Percentiles rank a stretch among this genome's conserved stretches.
Evolutionary conservation across 306 rosid species (phyloP).

Genomic region (Begonia peltatifolia): DNA sequence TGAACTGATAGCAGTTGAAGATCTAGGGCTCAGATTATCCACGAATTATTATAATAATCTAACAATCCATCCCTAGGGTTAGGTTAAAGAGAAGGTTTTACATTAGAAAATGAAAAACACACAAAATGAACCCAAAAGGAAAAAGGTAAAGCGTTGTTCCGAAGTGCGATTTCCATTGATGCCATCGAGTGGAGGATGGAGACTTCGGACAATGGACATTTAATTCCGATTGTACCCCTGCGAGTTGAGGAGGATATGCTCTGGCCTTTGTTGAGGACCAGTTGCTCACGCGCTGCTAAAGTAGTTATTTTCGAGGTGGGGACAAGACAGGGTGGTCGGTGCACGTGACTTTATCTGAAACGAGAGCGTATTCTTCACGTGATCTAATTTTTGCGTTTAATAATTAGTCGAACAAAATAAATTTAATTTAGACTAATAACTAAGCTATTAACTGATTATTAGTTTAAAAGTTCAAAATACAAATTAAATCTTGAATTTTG

Average conservation of each 20-base stretch:
- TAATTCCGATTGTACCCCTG: not conserved
- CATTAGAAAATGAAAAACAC: too few relatives aligned
- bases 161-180: not conserved
- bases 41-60: too few relatives aligned
- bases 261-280: not conserved
- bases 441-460: too few relatives aligned
- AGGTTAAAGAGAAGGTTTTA: not conserved
- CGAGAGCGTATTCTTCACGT: not conserved
- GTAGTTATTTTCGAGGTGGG: not conserved
- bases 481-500: too few relatives aligned
- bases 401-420: too few relatives aligned
- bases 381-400: not conserved
- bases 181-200: not conserved
- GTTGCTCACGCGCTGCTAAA: not conserved
- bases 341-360: slow-evolving; percentile 26
- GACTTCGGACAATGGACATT: not conserved
- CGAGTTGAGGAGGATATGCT: not conserved
- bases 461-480: too few relatives aligned
- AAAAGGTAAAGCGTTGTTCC: slow-evolving; percentile 1
- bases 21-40: not conserved
- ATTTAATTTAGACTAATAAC: too few relatives aligned
- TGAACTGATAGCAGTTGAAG: not conserved
- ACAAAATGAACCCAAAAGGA: not conserved
- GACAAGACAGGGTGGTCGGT: not conserved
- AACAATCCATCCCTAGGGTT: not conserved